These are phyloP conservation scores for Scytalidium lignicola DNA, from an alignment of 2,329 filamentous ascomycete species.

Conservation along the genomic window DNA sequence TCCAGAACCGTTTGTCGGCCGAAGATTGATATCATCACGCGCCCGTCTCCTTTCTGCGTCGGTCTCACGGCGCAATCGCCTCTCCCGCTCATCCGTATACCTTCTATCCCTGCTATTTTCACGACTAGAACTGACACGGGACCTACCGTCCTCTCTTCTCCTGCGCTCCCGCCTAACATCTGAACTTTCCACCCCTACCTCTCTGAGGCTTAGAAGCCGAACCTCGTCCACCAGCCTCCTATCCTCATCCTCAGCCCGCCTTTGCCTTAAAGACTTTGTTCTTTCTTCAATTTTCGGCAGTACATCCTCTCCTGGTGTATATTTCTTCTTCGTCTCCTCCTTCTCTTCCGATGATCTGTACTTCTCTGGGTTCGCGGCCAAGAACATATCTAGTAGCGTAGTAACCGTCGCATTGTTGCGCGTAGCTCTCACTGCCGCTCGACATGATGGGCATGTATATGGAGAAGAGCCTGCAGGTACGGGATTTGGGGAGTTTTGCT, in stretches of 20 bases:
- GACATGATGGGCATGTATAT: conserved; percentile 92
- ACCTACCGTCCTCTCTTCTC: conserved; percentile 23
- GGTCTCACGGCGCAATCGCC: conserved; percentile 25
- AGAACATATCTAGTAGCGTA: conserved; percentile 83
- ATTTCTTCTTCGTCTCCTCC: conserved; percentile 68
- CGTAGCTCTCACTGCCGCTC: conserved; percentile 78
- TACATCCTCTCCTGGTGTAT: conserved; percentile 77
- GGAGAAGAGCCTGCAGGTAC: conserved; percentile 25
- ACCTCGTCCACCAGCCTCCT: conserved; percentile 25
- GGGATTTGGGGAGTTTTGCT: conserved; percentile 19
- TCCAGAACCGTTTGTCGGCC: conserved; percentile 12
- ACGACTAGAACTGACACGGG: conserved; percentile 27
- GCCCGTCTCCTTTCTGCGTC: conserved; percentile 26
- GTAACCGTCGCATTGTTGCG: conserved; percentile 87
- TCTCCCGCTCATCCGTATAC: conserved; percentile 21
- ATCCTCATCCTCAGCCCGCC: conserved; percentile 41
- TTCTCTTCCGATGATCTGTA: conserved; percentile 68
- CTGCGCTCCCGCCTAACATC: conserved; percentile 23
- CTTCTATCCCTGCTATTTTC: conserved; percentile 24
- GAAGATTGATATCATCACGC: conserved; percentile 13
- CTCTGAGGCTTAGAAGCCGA: conserved; percentile 43
- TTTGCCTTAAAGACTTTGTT: conserved; percentile 48
- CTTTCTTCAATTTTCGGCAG: conserved; percentile 55
- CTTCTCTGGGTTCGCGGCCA: conserved; percentile 73
- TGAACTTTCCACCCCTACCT: conserved; percentile 46